Evolutionary conservation across 768 basidiomycete species (phyloP).

Genomic region (Neoboletus subvelutipes): DNA sequence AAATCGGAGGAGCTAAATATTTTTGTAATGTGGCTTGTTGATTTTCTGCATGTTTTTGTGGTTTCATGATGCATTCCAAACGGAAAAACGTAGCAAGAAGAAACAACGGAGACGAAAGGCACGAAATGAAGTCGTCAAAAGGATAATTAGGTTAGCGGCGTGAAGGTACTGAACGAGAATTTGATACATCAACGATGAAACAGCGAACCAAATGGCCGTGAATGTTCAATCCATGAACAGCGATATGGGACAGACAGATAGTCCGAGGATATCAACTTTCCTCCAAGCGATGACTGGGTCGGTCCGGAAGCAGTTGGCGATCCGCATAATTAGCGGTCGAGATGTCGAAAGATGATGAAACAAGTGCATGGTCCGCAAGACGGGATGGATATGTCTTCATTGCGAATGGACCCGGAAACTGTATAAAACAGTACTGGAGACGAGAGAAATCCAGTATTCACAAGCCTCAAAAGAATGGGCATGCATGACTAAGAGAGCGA

Average conservation of each 20-base stretch:
- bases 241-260: constrained; percentile 27
- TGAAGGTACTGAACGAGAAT: constrained; percentile 32
- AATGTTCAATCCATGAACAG: constrained; percentile 41
- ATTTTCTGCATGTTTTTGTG: constrained; percentile 40
- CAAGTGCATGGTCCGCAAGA: constrained; percentile 44
- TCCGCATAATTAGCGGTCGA: constrained; percentile 33
- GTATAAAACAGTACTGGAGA: constrained; percentile 25
- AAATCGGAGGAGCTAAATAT: constrained; percentile 41
- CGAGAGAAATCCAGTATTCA: constrained; percentile 37
- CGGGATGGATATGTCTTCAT: constrained; percentile 68
- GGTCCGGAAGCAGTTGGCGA: constrained; percentile 14
- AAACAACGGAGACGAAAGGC: constrained; percentile 36
- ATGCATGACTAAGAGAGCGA: constrained; percentile 40
- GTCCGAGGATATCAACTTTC: constrained; percentile 34
- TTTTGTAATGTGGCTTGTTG: constrained; percentile 45
- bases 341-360: constrained; percentile 30
- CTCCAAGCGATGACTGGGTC: constrained; percentile 29
- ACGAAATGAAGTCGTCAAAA: constrained; percentile 38
- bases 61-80: constrained; percentile 32
- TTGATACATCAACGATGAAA: constrained; percentile 33
- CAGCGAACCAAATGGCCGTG: constrained; percentile 25
- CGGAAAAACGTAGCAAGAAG: constrained; percentile 39
- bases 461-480: constrained; percentile 34
- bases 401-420: constrained; percentile 26
- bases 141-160: constrained; percentile 35